Evolutionary conservation across 768 basidiomycete genomes (phyloP).

Genomic region (Filobasidium floriforme): DNA sequence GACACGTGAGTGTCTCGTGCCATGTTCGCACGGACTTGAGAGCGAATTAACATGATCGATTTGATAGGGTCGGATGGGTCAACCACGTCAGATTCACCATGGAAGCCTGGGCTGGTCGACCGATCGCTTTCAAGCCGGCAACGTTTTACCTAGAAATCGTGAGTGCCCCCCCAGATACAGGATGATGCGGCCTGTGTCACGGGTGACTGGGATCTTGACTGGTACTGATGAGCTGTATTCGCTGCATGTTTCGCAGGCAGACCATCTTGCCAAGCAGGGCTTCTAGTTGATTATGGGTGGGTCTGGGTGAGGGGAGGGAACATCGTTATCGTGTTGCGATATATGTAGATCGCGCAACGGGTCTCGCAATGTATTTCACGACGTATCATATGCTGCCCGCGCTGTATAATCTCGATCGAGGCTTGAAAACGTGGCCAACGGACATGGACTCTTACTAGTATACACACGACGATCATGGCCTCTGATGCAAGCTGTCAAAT

Average conservation of each 20-base stretch:
- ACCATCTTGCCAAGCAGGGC: constrained; percentile 42
- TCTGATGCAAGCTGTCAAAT: too few relatives aligned
- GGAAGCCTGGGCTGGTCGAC: constrained; percentile 77
- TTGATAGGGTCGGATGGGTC: constrained; percentile 67
- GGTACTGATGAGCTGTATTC: background rate
- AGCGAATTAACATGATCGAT: constrained; percentile 8
- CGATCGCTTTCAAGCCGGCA: constrained; percentile 83
- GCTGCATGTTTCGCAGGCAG: constrained; percentile 25
- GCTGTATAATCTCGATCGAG: too few relatives aligned
- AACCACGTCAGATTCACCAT: constrained; percentile 81
- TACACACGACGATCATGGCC: too few relatives aligned
- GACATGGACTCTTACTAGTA: too few relatives aligned
- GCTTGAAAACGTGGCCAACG: too few relatives aligned
- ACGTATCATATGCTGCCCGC: too few relatives aligned
- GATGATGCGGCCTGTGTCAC: background rate
- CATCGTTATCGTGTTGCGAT: too few relatives aligned
- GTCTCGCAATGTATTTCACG: too few relatives aligned
- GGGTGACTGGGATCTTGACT: background rate
- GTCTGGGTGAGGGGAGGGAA: too few relatives aligned
- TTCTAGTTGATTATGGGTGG: too few relatives aligned
- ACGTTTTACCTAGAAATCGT: constrained; percentile 78
- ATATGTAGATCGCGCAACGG: too few relatives aligned
- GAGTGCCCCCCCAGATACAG: constrained; percentile 18
- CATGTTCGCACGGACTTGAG: background rate
- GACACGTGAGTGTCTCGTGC: constrained; percentile 34